A percentile compares a stretch with the other conserved stretches of the same genome.
These are phyloP conservation scores for Chimonanthus praecox DNA, from an alignment of 164 flowering plant species.

Conservation along the genomic window DNA sequence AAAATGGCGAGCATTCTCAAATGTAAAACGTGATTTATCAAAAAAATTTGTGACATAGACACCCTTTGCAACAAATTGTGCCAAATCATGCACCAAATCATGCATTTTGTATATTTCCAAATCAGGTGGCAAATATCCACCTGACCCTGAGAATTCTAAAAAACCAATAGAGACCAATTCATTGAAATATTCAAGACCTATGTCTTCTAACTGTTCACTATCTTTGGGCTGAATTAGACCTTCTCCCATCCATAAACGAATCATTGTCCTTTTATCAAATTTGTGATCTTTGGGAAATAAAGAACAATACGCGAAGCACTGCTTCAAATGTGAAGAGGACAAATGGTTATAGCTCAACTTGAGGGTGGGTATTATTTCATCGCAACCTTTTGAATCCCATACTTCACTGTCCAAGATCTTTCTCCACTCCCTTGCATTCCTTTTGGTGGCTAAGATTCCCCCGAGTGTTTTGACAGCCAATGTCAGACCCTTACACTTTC, in stretches of 20 bases:
- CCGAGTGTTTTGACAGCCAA: constrained; percentile 5
- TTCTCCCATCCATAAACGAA: constrained; percentile 5
- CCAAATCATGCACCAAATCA: constrained; percentile 7
- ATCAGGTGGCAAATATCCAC: background rate
- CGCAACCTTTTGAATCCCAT: background rate
- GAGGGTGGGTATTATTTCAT: background rate
- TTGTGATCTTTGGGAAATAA: constrained; percentile 4
- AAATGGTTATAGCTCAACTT: constrained; percentile 9
- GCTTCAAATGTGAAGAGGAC: background rate
- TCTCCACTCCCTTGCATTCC: background rate
- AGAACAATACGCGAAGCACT: constrained; percentile 7
- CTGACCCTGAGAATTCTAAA: background rate
- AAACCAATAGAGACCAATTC: background rate
- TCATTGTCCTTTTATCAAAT: background rate
- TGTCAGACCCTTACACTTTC: constrained; percentile 7
- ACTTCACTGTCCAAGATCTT: background rate
- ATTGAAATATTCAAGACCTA: background rate
- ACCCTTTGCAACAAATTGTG: background rate
- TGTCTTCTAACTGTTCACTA: background rate
- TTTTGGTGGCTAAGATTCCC: background rate
- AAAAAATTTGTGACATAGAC: background rate
- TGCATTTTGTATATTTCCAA: constrained; percentile 9
- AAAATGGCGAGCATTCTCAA: constrained; percentile 1
- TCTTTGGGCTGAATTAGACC: background rate
- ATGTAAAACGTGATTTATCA: background rate